phyloP scores from a whole-genome alignment of 768 basidiomycete species.

The Lactarius tabidus region DNA sequence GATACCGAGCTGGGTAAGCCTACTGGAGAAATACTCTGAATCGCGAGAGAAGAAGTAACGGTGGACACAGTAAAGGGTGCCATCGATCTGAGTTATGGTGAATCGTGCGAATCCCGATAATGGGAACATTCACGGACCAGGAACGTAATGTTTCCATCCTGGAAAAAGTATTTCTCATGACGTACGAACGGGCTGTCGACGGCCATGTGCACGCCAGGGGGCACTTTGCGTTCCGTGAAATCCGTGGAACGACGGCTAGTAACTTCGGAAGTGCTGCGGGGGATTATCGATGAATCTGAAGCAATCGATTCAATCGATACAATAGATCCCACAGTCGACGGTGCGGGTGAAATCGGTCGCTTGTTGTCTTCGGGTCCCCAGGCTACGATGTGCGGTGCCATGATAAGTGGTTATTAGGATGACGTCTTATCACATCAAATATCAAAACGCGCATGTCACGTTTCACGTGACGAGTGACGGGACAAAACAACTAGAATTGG shows the following conservation, averaged over 20 bases:
- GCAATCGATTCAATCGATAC: conserved; percentile 15
- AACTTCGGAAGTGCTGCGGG: neutral
- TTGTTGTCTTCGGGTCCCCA: neutral
- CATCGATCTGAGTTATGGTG: conserved; percentile 11
- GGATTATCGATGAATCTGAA: neutral
- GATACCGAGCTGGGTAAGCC: conserved; percentile 11
- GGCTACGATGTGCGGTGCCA: conserved; percentile 16
- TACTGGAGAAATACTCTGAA: conserved; percentile 18
- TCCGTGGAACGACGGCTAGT: neutral
- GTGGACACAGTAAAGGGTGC: conserved; percentile 19
- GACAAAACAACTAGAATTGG: neutral
- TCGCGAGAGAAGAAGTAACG: conserved; percentile 21
- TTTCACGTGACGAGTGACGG: conserved; percentile 18
- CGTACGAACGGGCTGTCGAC: conserved; percentile 8
- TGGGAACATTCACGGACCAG: conserved; percentile 8
- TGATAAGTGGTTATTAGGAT: neutral
- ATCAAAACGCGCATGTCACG: conserved; percentile 22
- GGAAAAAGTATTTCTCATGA: conserved; percentile 23
- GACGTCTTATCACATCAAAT: neutral
- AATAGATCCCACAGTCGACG: conserved; percentile 2
- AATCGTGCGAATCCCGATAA: neutral
- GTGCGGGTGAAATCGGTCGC: conserved; percentile 11
- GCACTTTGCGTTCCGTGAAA: neutral
- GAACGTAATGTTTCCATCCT: conserved; percentile 24
- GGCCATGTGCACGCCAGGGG: neutral